Base-by-base conservation (phyloP, 768 basidiomycete genomes). In the Boletus pseudopeckii region DNA sequence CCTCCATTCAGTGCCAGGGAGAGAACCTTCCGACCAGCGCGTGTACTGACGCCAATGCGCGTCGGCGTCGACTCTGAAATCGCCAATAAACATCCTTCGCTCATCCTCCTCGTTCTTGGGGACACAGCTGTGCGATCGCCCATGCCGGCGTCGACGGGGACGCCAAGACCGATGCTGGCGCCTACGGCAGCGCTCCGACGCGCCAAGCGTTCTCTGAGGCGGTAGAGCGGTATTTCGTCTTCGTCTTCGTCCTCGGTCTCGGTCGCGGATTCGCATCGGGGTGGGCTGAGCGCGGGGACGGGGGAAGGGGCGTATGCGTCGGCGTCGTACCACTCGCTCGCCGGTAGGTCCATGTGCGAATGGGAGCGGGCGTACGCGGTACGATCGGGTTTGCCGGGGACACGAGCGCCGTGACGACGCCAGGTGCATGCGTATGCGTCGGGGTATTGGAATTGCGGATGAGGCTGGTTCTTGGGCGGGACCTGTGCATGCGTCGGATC, bases 71-170 rank as follows among this genome's bases (percentile, higher is more conserved):
- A 50, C 30, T 52, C 50, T 18, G 52, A 43, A 0, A 64, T 36
- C 4, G 55, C 55, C 24, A 62, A 40, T 37, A 64, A 33, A 42
- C 60, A 64, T 4, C 63, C 63, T 0, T 64, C 63, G 48, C 63
- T 65, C 56, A 53, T 56, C 30, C 54, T 53, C n/a, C 51, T 45
- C 15, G 48, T 41, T 3, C 45, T 28, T 2, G 56, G 56, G 40
- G 58, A 54, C 34, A 45, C 32, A 5, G 43, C 9, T 20, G 28
- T 55, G 49, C 26, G 39, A 0, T 4, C 17, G 8, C 9, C 45
- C 32, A 17, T 20, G 1, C 24, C 48, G 6, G n/a, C 2, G 3
- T 18, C 45, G 7, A 40, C 17, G 17, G 46, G 26, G 1, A 45
- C 11, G 1, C 45, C 50, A n/a, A n/a, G n/a, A n/a, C n/a, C n/a